Percentiles rank a stretch among this genome's conserved stretches.
phyloP scores from a whole-genome alignment of 257 asterid species.

The Phtheirospermum japonicum region DNA sequence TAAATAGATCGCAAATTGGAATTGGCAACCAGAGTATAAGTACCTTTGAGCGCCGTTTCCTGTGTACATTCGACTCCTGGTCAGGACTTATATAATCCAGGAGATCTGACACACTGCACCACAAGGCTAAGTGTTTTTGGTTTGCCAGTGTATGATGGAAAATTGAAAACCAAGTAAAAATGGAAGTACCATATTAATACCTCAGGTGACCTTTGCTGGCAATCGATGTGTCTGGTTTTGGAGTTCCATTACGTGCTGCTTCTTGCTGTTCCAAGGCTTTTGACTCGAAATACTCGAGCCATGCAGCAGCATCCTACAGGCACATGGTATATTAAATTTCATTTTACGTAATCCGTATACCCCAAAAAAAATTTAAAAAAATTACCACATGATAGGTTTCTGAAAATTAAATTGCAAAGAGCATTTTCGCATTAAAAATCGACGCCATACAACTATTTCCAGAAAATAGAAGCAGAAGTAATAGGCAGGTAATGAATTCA shows the following conservation, averaged over 20 bases:
- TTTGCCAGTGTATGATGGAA: conserved; percentile 31
- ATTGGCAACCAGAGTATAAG: background rate
- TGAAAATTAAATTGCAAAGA: conserved; percentile 6
- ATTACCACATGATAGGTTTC: conserved; percentile 10
- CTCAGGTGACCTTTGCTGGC: conserved; percentile 99
- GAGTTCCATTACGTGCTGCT: conserved; percentile 92
- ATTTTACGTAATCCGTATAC: background rate
- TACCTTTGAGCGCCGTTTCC: conserved; percentile 90
- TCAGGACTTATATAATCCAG: conserved; percentile 90
- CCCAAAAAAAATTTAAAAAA: background rate
- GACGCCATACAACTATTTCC: too few species aligned
- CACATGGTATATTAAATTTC: conserved; percentile 20
- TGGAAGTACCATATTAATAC: conserved; percentile 57
- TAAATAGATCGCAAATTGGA: background rate
- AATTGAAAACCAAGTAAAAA: conserved; percentile 36
- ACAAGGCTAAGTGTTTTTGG: conserved; percentile 35
- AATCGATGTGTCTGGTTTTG: conserved; percentile 94
- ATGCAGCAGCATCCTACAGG: conserved; percentile 98
- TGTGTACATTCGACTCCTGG: conserved; percentile 75
- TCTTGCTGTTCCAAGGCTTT: conserved; percentile 99
- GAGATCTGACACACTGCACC: conserved; percentile 95
- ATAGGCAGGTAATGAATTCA: too few species aligned
- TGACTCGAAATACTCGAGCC: conserved; percentile 99
- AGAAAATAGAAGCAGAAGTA: too few species aligned
- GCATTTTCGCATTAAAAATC: background rate